Conservation (phyloP, 192 early-diverging fungal genomes). For the Dissophora ornata region DNA sequence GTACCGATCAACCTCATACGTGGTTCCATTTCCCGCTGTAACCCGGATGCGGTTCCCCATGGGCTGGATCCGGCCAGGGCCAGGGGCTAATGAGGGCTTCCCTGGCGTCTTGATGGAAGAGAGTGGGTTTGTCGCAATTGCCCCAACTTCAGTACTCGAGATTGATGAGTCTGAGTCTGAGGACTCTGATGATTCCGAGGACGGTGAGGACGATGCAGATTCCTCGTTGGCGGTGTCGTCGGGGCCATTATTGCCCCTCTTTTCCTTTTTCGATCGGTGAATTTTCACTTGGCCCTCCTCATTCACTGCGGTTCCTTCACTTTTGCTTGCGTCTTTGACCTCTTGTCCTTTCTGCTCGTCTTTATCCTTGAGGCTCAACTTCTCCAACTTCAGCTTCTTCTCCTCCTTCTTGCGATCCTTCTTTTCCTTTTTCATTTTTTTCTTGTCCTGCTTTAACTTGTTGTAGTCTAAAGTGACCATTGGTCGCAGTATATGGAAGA, state of each 20-base stretch:
- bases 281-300: constrained; percentile 29
- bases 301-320: neutral
- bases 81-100: constrained; percentile 20
- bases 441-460: constrained; percentile 42
- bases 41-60: constrained; percentile 60
- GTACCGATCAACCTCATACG: constrained; percentile 66
- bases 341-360: constrained; percentile 41
- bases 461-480: constrained; percentile 22
- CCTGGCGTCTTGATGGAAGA: constrained; percentile 28
- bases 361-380: constrained; percentile 26
- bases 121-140: constrained; percentile 8
- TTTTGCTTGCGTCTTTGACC: neutral
- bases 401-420: constrained; percentile 42
- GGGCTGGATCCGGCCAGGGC: constrained; percentile 39
- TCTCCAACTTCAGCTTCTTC: constrained; percentile 33
- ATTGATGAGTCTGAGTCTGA: constrained; percentile 35
- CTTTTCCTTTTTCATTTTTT: constrained; percentile 38
- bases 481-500: neutral
- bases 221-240: constrained; percentile 8
- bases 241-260: neutral
- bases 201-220: constrained; percentile 5
- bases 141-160: too few relatives aligned
- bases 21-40: constrained; percentile 53
- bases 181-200: constrained; percentile 26
- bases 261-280: constrained; percentile 13